Base-by-base conservation (phyloP, 129 eudicot species). In the Tagetes patula region DNA sequence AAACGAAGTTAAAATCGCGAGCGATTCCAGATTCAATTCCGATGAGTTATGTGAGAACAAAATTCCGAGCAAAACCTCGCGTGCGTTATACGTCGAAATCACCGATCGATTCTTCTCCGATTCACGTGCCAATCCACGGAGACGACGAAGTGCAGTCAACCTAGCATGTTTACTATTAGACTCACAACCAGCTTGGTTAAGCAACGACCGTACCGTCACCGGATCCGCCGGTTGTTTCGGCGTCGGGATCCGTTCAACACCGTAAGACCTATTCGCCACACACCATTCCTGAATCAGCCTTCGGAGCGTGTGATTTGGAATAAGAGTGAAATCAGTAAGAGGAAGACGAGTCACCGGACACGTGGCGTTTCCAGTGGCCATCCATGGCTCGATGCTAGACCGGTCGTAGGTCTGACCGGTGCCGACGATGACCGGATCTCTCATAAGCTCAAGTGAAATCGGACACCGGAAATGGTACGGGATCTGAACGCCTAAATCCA, bases 161-260 rank as follows among this genome's bases (percentile, higher is more conserved):
- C 98, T 75, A 49, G 75, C 70, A 74, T 81, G 83, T 40, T 71
- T 65, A 27, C 81, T 71, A 13, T 68, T 81, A 39, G 92, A 81
- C 38, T 54, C 85, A 14, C 88, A 80, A 0, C 75, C 75, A 8
- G 90, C 91, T 63, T 92, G 98, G 74, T 47, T 75, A 7, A 92
- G 69, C 9, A 92, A 62, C 1, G 87, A 75, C 46, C 98, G 81
- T 7, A 92, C 91, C 59, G 83, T 37, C 32, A 77, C 82, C 56
- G 98, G 96, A 32, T 92, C 98, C 30, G 95, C 98, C 6, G 98
- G 98, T 71, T 91, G 97, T 47, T 92, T 92, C 4, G 98, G 98
- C 11, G 98, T 92, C 3, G 98, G 98, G 31, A 93, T 93, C n/a
- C 96, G 83, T 66, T 89, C 90, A n/a, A 89, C 92, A 1, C 96